Percentiles rank a stretch among this genome's conserved stretches.
phyloP scores from a whole-genome alignment of 2,329 filamentous ascomycete species.

The Orbilia oligospora region DNA sequence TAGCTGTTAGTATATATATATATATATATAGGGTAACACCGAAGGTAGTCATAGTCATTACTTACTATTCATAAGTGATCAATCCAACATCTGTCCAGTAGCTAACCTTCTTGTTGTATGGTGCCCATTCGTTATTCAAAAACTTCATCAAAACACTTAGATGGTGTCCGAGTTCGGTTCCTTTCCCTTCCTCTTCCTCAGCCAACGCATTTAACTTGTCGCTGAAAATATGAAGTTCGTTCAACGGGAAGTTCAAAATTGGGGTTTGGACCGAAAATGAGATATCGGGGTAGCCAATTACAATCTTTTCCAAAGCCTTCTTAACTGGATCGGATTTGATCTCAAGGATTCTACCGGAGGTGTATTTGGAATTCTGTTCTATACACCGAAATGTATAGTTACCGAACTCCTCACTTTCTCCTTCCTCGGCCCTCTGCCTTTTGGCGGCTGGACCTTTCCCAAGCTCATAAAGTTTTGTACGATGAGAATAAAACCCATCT shows the following conservation, averaged over 20 bases:
- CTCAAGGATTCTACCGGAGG: not conserved
- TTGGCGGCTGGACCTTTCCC: not conserved
- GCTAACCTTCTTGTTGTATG: slow-evolving; percentile 10
- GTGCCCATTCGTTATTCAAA: slow-evolving; percentile 20
- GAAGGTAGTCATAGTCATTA: not conserved
- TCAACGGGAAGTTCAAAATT: not conserved
- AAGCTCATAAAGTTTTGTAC: slow-evolving; percentile 13
- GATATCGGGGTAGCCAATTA: slow-evolving; percentile 7
- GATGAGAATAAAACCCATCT: not conserved
- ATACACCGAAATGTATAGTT: slow-evolving; percentile 18
- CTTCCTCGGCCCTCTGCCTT: not conserved
- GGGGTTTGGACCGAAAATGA: slow-evolving; percentile 10
- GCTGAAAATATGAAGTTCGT: slow-evolving; percentile 1
- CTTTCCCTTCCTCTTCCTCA: slow-evolving; percentile 19
- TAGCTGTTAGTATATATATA: not conserved
- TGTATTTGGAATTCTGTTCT: not conserved
- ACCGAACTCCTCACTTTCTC: not conserved
- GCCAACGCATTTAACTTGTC: slow-evolving; percentile 23
- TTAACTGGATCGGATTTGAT: slow-evolving; percentile 24
- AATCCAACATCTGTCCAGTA: slow-evolving; percentile 23
- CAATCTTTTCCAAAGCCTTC: slow-evolving; percentile 18
- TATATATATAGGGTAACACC: not conserved
- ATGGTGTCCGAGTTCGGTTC: slow-evolving; percentile 12
- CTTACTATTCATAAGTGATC: slow-evolving; percentile 28
- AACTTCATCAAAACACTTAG: slow-evolving; percentile 21